phyloP scores from a whole-genome alignment of 1,139 yeast species.

The Yamadazyma dendronema region DNA sequence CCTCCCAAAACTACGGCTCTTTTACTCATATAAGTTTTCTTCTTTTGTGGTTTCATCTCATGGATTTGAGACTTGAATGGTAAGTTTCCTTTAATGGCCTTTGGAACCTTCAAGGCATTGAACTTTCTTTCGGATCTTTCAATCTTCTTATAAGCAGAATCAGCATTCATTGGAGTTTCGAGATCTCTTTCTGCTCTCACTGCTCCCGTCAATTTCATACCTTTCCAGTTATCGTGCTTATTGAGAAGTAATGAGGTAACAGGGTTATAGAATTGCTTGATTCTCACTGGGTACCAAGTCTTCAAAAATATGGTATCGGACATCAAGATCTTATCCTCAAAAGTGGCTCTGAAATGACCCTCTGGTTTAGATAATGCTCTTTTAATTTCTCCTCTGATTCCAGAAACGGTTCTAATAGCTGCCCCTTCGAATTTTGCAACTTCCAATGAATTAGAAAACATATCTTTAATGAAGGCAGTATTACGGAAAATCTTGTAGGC shows the following conservation, averaged over 20 bases:
- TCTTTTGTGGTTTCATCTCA: constrained; percentile 84
- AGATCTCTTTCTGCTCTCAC: constrained; percentile 76
- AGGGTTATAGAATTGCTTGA: constrained; percentile 91
- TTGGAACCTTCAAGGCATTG: constrained; percentile 85
- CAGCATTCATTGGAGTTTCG: constrained; percentile 66
- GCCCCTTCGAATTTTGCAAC: constrained; percentile 99
- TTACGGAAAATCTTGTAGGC: constrained; percentile 93
- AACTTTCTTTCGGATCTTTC: constrained; percentile 87
- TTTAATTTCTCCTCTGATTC: constrained; percentile 96
- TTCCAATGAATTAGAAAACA: constrained; percentile 90
- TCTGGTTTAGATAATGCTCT: constrained; percentile 92
- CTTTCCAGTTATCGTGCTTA: constrained; percentile 87
- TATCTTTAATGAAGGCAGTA: constrained; percentile 95
- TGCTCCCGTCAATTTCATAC: constrained; percentile 93
- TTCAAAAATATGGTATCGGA: constrained; percentile 86
- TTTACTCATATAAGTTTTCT: constrained; percentile 79
- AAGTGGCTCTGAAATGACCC: constrained; percentile 97
- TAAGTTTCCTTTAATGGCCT: constrained; percentile 65
- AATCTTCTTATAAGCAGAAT: constrained; percentile 70
- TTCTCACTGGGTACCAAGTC: constrained; percentile 95
- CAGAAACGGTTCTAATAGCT: constrained; percentile 91
- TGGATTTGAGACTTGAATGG: constrained; percentile 92
- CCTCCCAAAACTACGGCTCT: constrained; percentile 93
- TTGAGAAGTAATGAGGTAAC: constrained; percentile 81
- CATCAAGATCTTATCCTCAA: constrained; percentile 91